Evolutionary conservation across 805 yeast species (phyloP).

Genomic region (Lachancea meyersii): DNA sequence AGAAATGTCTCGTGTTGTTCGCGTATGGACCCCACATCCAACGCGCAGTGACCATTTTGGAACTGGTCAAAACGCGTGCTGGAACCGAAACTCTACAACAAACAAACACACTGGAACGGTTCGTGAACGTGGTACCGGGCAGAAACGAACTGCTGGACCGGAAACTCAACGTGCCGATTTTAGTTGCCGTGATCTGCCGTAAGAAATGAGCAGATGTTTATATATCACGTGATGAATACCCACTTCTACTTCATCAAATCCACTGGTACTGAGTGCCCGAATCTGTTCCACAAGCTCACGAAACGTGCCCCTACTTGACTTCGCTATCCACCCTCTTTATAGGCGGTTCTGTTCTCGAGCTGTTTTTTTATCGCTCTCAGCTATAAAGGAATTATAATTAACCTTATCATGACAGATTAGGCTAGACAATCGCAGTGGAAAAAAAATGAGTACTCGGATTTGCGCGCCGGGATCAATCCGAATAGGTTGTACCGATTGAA

Average conservation of each 20-base stretch:
- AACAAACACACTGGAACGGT: conserved; percentile 22
- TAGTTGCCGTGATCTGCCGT: conserved; percentile 11
- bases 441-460: not conserved
- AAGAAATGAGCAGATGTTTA: not conserved
- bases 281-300: too few relatives aligned
- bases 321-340: too few relatives aligned
- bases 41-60: conserved; percentile 22
- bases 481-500: too few relatives aligned
- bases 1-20: conserved; percentile 10
- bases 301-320: too few relatives aligned
- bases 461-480: not conserved
- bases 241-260: too few relatives aligned
- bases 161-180: conserved; percentile 20
- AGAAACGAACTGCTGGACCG: conserved; percentile 25
- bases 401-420: not conserved
- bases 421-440: not conserved
- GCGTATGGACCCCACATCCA: conserved; percentile 28
- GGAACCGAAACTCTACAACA: conserved; percentile 11
- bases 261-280: too few relatives aligned
- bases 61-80: conserved; percentile 17
- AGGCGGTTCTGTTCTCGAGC: too few relatives aligned
- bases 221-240: too few relatives aligned
- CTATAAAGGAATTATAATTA: not conserved
- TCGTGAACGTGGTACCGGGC: conserved; percentile 18
- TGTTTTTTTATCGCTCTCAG: too few relatives aligned